phyloP scores from a whole-genome alignment of 768 basidiomycete genomes.

The Suillus weaverae region DNA sequence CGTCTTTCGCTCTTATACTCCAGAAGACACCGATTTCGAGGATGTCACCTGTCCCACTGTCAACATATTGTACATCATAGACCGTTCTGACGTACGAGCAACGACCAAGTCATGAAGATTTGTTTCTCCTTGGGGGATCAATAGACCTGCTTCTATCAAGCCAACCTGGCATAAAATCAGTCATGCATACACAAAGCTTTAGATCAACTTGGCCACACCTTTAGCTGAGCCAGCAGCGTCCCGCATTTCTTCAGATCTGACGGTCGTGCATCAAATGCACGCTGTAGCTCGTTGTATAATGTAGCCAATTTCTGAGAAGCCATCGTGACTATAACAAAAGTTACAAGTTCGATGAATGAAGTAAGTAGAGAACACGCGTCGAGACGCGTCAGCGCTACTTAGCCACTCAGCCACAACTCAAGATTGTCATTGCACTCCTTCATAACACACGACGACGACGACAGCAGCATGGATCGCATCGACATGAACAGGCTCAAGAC shows the following conservation, averaged over 20 bases:
- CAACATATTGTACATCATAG: constrained; percentile 2
- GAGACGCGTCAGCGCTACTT: constrained; percentile 53
- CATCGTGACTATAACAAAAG: constrained; percentile 36
- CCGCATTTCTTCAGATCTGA: constrained; percentile 71
- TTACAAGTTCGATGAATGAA: neutral
- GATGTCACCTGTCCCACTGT: constrained; percentile 69
- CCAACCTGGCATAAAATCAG: constrained; percentile 52
- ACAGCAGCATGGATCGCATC: constrained; percentile 56
- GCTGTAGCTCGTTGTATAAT: constrained; percentile 66
- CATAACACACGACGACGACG: constrained; percentile 8
- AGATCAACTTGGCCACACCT: constrained; percentile 45
- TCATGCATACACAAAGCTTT: neutral
- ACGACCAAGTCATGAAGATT: constrained; percentile 68
- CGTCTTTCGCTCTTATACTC: constrained; percentile 85
- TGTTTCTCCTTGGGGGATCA: constrained; percentile 67
- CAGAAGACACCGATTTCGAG: constrained; percentile 95
- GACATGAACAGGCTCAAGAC: constrained; percentile 87
- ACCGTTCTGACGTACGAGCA: constrained; percentile 57
- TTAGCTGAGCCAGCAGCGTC: constrained; percentile 65
- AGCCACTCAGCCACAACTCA: constrained; percentile 21
- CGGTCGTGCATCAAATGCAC: constrained; percentile 62
- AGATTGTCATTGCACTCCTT: constrained; percentile 16
- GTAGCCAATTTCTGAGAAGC: constrained; percentile 52
- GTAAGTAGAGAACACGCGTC: constrained; percentile 32
- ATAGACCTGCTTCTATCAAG: constrained; percentile 72